Conservation (phyloP, 78 protist species). For the Planoprotostelium fungivorum region DNA sequence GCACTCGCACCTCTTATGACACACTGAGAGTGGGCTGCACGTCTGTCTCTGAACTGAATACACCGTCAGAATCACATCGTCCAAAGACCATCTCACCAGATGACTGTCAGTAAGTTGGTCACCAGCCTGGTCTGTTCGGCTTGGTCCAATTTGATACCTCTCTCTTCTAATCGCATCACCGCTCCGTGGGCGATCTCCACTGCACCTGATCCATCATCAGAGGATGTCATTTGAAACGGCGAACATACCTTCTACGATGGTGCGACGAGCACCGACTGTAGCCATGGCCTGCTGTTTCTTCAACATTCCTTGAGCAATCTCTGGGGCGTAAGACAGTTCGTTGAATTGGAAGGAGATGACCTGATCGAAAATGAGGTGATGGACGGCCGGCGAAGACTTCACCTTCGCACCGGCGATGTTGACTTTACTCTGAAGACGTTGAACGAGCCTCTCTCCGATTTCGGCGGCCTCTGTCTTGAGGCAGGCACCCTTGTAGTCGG, state of each 20-base stretch:
- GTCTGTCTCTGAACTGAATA: neutral
- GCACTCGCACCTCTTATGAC: no score
- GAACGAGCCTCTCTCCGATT: neutral
- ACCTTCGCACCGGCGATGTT: conserved; percentile 8
- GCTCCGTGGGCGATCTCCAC: conserved; percentile 4
- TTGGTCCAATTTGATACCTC: neutral
- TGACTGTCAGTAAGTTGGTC: neutral
- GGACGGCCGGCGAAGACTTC: no score
- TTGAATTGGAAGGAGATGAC: conserved; percentile 5
- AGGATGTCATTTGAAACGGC: neutral
- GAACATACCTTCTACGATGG: neutral
- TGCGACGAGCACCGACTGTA: neutral
- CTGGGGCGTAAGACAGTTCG: conserved; percentile 5
- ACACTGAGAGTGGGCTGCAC: conserved; percentile 3
- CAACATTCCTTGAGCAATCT: conserved; percentile 9
- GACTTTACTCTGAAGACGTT: neutral
- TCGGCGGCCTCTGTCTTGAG: conserved; percentile 2
- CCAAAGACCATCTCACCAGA: neutral
- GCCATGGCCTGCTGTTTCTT: conserved; percentile 9
- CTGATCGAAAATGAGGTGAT: no score
- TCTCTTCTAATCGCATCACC: neutral
- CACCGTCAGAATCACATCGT: neutral
- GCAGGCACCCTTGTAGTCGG: neutral
- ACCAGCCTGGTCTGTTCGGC: conserved; percentile 2
- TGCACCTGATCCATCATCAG: neutral